Percentiles rank a stretch among this genome's conserved stretches.
These are phyloP conservation scores for Globisporangium apiculatum DNA, from an alignment of 352 stramenopile genomes.

Conservation along the genomic window DNA sequence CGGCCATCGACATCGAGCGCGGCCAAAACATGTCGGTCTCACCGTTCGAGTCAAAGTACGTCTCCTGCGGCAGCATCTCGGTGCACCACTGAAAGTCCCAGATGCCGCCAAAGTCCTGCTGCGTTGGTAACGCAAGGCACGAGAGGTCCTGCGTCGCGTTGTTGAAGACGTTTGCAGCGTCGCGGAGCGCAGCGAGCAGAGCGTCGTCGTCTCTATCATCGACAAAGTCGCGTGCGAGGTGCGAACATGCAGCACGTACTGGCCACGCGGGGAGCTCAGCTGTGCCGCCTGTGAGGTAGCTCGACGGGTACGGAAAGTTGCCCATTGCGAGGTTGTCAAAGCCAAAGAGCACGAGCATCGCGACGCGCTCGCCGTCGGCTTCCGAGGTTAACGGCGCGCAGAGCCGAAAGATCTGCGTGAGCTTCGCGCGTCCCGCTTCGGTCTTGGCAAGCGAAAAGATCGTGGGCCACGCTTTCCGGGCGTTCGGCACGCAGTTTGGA, in stretches of 20 bases:
- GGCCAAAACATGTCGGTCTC: constrained; percentile 91
- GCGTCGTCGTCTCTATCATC: constrained; percentile 21
- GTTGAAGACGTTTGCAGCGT: constrained; percentile 83
- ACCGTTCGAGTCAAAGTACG: constrained; percentile 86
- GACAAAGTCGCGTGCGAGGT: constrained; percentile 43
- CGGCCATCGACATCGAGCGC: constrained; percentile 48
- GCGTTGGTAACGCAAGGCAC: constrained; percentile 70
- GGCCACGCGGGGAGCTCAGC: constrained; percentile 87
- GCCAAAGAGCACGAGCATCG: constrained; percentile 70
- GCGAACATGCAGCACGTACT: constrained; percentile 84
- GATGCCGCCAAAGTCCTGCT: constrained; percentile 78
- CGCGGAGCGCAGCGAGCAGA: constrained; percentile 42
- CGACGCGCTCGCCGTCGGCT: constrained; percentile 45
- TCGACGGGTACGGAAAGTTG: constrained; percentile 93
- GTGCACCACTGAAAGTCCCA: constrained; percentile 92
- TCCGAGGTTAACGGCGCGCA: constrained; percentile 50
- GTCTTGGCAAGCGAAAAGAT: constrained; percentile 71
- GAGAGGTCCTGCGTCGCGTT: constrained; percentile 73
- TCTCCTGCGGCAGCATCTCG: constrained; percentile 87
- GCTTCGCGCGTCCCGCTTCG: constrained; percentile 33
- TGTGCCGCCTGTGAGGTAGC: constrained; percentile 84
- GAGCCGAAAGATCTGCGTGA: constrained; percentile 56
- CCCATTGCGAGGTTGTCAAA: constrained; percentile 94
- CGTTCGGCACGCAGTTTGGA: constrained; percentile 79
- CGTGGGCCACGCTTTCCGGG: constrained; percentile 66